Evolutionary conservation across 1,139 yeast genomes (phyloP).

Genomic region (Yamadazyma atmosphaerica): DNA sequence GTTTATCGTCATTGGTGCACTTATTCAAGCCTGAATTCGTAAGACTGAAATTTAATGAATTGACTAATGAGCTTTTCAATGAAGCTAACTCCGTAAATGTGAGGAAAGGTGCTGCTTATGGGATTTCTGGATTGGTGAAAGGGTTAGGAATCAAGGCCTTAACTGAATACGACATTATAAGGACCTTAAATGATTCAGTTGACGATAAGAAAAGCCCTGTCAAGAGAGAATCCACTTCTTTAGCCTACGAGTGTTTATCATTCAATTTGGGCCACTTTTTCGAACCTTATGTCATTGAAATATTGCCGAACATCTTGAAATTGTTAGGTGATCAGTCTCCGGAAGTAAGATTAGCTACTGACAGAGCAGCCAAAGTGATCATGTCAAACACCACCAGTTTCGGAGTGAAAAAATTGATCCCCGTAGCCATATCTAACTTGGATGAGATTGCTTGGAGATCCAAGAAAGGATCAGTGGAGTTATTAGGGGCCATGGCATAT

Average conservation of each 20-base stretch:
- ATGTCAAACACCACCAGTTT: slow-evolving; percentile 91
- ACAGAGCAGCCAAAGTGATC: slow-evolving; percentile 79
- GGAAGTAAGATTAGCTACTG: slow-evolving; percentile 89
- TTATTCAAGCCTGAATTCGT: slow-evolving; percentile 49
- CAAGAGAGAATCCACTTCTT: slow-evolving; percentile 85
- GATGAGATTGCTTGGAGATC: slow-evolving; percentile 96
- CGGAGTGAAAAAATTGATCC: slow-evolving; percentile 90
- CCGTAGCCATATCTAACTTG: slow-evolving; percentile 80
- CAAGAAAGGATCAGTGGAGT: slow-evolving; percentile 94
- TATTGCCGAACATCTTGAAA: slow-evolving; percentile 76
- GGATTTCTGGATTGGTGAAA: slow-evolving; percentile 88
- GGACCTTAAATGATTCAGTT: slow-evolving; percentile 78
- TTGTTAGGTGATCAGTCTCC: slow-evolving; percentile 81
- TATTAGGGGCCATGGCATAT: slow-evolving; percentile 97
- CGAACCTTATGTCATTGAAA: slow-evolving; percentile 92
- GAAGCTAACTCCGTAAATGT: slow-evolving; percentile 49
- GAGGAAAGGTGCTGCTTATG: slow-evolving; percentile 94
- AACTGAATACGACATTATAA: slow-evolving; percentile 71
- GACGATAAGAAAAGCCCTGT: slow-evolving; percentile 79
- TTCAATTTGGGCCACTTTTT: slow-evolving; percentile 70
- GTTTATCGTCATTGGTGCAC: slow-evolving; percentile 79
- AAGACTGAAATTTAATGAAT: slow-evolving; percentile 52
- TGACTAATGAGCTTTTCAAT: slow-evolving; percentile 56
- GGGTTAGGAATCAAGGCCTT: slow-evolving; percentile 85
- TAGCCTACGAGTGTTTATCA: slow-evolving; percentile 83